These are phyloP conservation scores for Teratosphaeria pseudoeucalypti DNA, from an alignment of 2,329 filamentous ascomycete species.

Conservation along the genomic window DNA sequence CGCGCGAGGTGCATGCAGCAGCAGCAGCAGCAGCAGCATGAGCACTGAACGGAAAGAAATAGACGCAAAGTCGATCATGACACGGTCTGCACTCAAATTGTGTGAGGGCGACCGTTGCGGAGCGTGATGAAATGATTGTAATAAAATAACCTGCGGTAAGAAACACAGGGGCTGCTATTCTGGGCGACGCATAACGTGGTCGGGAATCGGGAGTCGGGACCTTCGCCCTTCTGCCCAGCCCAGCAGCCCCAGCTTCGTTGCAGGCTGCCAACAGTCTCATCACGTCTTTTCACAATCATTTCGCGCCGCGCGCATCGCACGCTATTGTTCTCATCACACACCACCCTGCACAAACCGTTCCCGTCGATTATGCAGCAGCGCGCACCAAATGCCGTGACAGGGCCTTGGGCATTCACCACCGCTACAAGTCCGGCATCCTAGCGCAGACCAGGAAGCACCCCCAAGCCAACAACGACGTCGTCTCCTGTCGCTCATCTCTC, in stretches of 20 bases:
- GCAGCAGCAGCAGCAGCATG: background rate
- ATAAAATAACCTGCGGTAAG: background rate
- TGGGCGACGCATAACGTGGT: background rate
- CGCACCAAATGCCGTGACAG: background rate
- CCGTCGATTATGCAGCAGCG: background rate
- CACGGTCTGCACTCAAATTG: background rate
- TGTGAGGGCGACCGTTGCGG: background rate
- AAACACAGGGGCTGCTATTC: background rate
- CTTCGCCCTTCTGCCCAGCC: background rate
- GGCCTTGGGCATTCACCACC: background rate
- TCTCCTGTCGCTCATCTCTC: background rate
- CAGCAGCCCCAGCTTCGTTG: background rate
- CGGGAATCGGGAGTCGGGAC: background rate
- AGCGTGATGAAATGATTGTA: background rate
- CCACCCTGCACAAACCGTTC: background rate
- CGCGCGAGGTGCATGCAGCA: background rate
- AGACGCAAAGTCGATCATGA: background rate
- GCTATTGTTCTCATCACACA: background rate
- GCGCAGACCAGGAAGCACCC: background rate
- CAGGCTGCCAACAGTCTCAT: background rate
- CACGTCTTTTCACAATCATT: background rate
- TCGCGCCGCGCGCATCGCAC: background rate
- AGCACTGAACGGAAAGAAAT: background rate
- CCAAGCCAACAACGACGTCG: conserved; percentile 2
- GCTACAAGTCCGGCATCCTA: background rate